phyloP scores from a whole-genome alignment of 2,329 filamentous ascomycete genomes.

The Chalaropsis ovoidea region DNA sequence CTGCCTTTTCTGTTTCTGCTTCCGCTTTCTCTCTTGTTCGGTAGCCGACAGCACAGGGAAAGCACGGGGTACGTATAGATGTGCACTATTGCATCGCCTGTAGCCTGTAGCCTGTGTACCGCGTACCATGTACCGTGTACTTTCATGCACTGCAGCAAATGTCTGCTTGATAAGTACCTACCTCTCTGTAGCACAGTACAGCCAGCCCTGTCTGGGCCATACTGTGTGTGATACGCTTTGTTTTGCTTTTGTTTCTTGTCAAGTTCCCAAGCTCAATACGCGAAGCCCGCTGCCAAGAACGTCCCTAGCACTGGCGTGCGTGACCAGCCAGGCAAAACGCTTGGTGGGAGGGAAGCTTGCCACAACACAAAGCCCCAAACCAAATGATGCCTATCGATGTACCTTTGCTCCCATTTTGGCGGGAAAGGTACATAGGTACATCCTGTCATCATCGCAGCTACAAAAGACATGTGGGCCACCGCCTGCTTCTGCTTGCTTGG shows the following conservation, averaged over 20 bases:
- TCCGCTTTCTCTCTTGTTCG: not conserved
- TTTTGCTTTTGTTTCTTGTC: too few relatives aligned
- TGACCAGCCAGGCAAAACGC: not conserved
- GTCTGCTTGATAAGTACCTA: not conserved
- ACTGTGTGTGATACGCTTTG: not conserved
- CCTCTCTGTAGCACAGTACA: not conserved
- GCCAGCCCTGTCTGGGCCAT: not conserved
- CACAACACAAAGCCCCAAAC: not conserved
- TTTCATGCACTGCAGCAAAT: not conserved
- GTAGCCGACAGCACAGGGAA: not conserved
- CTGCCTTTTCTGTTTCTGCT: not conserved
- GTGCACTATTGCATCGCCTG: not conserved
- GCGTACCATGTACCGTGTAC: not conserved
- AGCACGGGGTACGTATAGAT: not conserved
- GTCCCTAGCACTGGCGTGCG: constrained; percentile 1
- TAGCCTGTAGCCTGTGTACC: not conserved
- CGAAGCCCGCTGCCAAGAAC: not conserved
- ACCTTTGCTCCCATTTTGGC: not conserved
- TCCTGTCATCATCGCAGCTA: not conserved
- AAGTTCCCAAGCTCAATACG: not conserved
- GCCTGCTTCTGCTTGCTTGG: not conserved
- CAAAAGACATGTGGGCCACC: not conserved
- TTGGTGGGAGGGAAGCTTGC: constrained; percentile 5
- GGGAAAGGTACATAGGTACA: not conserved
- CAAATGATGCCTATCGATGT: not conserved